Percentiles rank a stretch among this genome's conserved stretches.
Evolutionary conservation across 2,329 filamentous ascomycete species (phyloP).

Genomic region (Whalleya microplaca): DNA sequence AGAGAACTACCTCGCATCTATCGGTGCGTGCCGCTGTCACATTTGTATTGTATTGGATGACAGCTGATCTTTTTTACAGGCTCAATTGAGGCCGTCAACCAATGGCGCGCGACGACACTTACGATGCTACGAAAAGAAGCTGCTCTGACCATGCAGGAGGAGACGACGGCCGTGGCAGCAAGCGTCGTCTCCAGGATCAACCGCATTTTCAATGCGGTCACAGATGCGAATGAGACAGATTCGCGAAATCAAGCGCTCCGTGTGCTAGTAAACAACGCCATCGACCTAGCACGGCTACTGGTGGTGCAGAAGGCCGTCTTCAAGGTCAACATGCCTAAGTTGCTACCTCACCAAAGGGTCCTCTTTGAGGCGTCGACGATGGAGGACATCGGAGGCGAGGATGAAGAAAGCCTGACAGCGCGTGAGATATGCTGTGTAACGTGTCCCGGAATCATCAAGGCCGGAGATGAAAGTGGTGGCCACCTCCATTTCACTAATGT

Average conservation of each 20-base stretch:
- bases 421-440: conserved; percentile 64
- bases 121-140: conserved; percentile 60
- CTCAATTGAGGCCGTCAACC: conserved; percentile 60
- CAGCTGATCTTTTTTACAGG: conserved; percentile 37
- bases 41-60: conserved; percentile 13
- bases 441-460: conserved; percentile 67
- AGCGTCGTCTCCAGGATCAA: conserved; percentile 52
- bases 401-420: conserved; percentile 56
- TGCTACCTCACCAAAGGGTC: conserved; percentile 55
- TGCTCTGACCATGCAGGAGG: conserved; percentile 47
- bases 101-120: conserved; percentile 69
- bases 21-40: conserved; percentile 40
- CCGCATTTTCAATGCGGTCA: conserved; percentile 53
- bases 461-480: conserved; percentile 66
- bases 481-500: conserved; percentile 65
- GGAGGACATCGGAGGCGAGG: conserved; percentile 68
- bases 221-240: conserved; percentile 44
- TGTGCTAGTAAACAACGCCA: conserved; percentile 54
- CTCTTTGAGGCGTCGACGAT: conserved; percentile 63
- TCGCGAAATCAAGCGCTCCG: conserved; percentile 57
- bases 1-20: conserved; percentile 49
- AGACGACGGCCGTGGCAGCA: conserved; percentile 49
- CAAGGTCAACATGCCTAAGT: conserved; percentile 57
- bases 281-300: conserved; percentile 60
- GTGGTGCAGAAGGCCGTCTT: conserved; percentile 63